phyloP scores from a whole-genome alignment of 208 protist genomes.

The Naegleria fowleri region DNA sequence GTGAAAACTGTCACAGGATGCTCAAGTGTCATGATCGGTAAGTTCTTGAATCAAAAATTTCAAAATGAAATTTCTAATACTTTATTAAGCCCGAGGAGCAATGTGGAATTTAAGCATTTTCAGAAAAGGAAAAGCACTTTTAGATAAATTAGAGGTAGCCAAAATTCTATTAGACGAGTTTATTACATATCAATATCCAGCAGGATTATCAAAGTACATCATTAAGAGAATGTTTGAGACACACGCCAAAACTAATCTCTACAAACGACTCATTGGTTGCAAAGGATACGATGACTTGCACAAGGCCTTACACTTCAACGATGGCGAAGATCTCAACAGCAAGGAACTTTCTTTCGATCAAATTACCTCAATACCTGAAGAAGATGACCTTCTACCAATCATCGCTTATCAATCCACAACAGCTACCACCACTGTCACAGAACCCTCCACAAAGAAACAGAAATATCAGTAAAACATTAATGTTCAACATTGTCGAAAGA shows the following conservation, averaged over 20 bases:
- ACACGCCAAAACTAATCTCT: background rate
- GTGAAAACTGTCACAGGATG: slow-evolving; percentile 24
- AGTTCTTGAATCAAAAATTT: background rate
- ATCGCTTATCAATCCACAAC: no score
- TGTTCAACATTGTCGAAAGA: no score
- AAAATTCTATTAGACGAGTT: background rate
- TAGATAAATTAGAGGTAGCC: background rate
- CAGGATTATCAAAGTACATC: background rate
- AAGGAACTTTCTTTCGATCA: background rate
- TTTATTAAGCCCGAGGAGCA: slow-evolving; percentile 88
- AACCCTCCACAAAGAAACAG: no score
- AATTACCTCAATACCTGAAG: background rate
- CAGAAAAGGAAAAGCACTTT: slow-evolving; percentile 4
- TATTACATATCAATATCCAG: background rate
- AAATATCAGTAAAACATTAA: no score
- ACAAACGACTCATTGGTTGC: background rate
- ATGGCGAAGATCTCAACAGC: background rate
- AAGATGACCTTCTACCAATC: background rate
- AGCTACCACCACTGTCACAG: no score
- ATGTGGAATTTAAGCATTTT: slow-evolving; percentile 84
- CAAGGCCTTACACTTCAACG: background rate
- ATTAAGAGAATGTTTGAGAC: slow-evolving; percentile 12
- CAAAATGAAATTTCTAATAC: background rate
- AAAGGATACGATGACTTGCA: background rate
- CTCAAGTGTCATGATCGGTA: background rate